Percentiles rank a stretch among this genome's conserved stretches.
phyloP scores from a whole-genome alignment of 257 asterid genomes.

The Asclepias syriaca region DNA sequence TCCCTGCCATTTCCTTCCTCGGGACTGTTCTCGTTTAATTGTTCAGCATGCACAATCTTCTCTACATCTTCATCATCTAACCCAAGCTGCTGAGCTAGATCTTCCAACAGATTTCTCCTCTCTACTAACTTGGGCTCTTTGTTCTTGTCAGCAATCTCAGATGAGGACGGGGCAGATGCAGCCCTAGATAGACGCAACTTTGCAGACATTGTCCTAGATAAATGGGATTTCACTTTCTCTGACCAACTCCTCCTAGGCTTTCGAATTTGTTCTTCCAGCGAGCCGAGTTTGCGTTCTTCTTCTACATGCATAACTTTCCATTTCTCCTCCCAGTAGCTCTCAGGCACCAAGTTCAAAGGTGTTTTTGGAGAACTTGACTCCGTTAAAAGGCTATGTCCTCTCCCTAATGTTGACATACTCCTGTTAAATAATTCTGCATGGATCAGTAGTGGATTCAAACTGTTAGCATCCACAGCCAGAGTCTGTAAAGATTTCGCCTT shows the following conservation, averaged over 20 bases:
- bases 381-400: conserved; percentile 55
- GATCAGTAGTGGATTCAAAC: conserved; percentile 37
- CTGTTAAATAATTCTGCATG: conserved; percentile 34
- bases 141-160: conserved; percentile 31
- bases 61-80: conserved; percentile 43
- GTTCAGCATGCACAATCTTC: conserved; percentile 22
- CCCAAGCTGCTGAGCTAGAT: conserved; percentile 59
- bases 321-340: conserved; percentile 93
- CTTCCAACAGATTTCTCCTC: conserved; percentile 65
- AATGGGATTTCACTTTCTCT: conserved; percentile 46
- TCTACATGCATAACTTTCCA: conserved; percentile 82
- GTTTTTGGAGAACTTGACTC: conserved; percentile 58
- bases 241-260: conserved; percentile 56
- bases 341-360: conserved; percentile 44
- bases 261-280: conserved; percentile 25
- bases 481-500: conserved; percentile 75
- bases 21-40: conserved; percentile 12
- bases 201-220: conserved; percentile 32
- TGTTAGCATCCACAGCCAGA: conserved; percentile 55
- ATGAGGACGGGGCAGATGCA: conserved; percentile 58
- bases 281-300: conserved; percentile 40
- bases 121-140: conserved; percentile 42
- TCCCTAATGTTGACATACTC: conserved; percentile 34
- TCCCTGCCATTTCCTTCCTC: conserved; percentile 25
- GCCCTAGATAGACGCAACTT: conserved; percentile 1